These are phyloP conservation scores for Geum urbanum DNA, from an alignment of 306 rosid genomes.

Conservation along the genomic window DNA sequence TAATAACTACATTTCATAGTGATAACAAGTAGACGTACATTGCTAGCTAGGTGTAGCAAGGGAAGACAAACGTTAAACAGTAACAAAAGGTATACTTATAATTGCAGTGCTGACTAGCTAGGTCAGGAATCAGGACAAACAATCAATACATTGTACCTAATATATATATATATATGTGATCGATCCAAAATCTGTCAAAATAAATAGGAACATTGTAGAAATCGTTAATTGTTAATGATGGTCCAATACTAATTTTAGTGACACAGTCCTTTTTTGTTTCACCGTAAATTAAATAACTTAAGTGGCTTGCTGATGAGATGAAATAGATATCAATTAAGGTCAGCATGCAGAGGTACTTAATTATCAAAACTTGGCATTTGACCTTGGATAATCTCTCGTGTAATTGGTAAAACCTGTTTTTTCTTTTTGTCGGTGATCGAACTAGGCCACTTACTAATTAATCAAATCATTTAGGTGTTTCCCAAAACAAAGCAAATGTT, in stretches of 20 bases:
- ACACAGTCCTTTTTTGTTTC: no score
- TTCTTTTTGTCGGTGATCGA: conserved; percentile 10
- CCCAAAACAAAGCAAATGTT: conserved; percentile 20
- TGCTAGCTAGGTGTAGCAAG: background rate
- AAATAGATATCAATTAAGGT: no score
- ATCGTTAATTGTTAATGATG: background rate
- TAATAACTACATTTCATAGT: background rate
- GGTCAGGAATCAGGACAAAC: background rate
- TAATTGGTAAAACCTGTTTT: no score
- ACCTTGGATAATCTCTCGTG: no score
- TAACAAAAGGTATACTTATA: background rate
- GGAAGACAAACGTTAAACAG: background rate
- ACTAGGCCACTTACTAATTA: background rate
- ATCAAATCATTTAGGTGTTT: conserved; percentile 10
- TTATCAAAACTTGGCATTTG: no score
- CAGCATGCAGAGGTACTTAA: no score
- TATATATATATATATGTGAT: background rate
- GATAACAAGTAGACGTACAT: background rate
- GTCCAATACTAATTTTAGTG: no score
- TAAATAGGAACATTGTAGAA: background rate
- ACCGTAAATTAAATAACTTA: no score
- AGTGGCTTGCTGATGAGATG: no score
- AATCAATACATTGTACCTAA: background rate
- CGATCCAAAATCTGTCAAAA: background rate
- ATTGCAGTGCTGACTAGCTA: background rate